These are phyloP conservation scores for Rhododendron ferrugineum DNA, from an alignment of 148 eudicot genomes.

Conservation along the genomic window DNA sequence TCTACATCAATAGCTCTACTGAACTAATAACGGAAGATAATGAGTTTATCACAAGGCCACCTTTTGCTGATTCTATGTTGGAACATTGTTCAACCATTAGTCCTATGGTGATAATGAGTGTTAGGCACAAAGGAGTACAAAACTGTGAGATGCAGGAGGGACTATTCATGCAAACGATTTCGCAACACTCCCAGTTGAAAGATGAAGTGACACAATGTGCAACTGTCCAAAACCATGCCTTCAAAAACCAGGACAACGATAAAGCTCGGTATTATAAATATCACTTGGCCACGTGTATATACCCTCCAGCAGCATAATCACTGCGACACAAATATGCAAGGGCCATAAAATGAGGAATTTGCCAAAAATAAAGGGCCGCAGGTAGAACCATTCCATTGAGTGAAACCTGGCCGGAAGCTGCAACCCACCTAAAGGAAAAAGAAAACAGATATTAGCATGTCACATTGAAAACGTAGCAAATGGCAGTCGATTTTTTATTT, in stretches of 20 bases:
- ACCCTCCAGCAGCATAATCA: slow-evolving; percentile 99
- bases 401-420: slow-evolving; percentile 81
- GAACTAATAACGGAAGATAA: not conserved
- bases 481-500: not conserved
- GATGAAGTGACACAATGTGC: not conserved
- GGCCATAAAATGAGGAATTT: slow-evolving; percentile 97
- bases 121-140: not conserved
- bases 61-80: not conserved
- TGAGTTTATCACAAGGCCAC: not conserved
- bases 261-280: not conserved
- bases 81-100: not conserved
- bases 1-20: not conserved
- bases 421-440: slow-evolving; percentile 73
- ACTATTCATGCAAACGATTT: not conserved
- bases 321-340: slow-evolving; percentile 87
- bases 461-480: not conserved
- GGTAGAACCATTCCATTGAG: slow-evolving; percentile 88
- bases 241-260: not conserved
- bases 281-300: slow-evolving; percentile 19
- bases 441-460: slow-evolving; percentile 5
- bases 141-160: not conserved
- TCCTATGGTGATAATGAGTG: not conserved
- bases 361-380: slow-evolving; percentile 99
- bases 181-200: not conserved
- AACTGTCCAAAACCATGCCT: not conserved